Conservation (phyloP, 148 eudicot species). For the Rhododendron ferrugineum region DNA sequence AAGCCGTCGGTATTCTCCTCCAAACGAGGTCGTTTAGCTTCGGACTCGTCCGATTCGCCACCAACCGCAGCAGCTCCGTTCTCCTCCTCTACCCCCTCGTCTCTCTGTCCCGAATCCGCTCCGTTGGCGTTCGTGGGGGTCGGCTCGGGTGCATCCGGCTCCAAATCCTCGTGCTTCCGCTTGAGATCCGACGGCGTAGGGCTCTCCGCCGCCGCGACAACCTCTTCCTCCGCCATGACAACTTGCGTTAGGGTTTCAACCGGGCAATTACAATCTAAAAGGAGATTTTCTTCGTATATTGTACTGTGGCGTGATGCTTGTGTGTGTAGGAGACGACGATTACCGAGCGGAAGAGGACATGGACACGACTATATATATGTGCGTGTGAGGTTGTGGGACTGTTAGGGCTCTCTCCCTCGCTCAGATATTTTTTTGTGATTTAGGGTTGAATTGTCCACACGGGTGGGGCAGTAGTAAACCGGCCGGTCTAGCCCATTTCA, state of each 20-base stretch:
- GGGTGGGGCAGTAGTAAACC: background rate
- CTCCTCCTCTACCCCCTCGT: background rate
- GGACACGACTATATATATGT: background rate
- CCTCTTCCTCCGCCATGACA: conserved; percentile 44
- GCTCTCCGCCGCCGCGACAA: conserved; percentile 15
- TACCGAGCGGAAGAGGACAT: background rate
- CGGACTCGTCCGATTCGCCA: conserved; percentile 12
- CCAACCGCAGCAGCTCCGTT: conserved; percentile 21
- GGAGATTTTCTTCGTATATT: background rate
- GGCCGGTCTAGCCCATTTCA: background rate
- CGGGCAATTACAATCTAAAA: background rate
- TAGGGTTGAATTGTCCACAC: background rate
- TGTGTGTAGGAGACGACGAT: background rate
- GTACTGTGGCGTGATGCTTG: background rate
- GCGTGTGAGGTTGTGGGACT: background rate
- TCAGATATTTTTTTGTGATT: background rate
- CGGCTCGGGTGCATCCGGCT: conserved; percentile 23
- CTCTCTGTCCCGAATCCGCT: conserved; percentile 10
- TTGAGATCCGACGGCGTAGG: conserved; percentile 36
- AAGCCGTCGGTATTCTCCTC: conserved; percentile 34
- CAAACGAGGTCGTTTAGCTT: conserved; percentile 63
- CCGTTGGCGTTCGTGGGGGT: background rate
- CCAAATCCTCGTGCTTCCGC: conserved; percentile 61
- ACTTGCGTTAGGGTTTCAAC: conserved; percentile 4
- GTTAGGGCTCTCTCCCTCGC: background rate